Evolutionary conservation across 2,329 filamentous ascomycete genomes (phyloP), one percentile per base, ranked within the genome.

Genomic region (Epichloe brachyelytri): DNA sequence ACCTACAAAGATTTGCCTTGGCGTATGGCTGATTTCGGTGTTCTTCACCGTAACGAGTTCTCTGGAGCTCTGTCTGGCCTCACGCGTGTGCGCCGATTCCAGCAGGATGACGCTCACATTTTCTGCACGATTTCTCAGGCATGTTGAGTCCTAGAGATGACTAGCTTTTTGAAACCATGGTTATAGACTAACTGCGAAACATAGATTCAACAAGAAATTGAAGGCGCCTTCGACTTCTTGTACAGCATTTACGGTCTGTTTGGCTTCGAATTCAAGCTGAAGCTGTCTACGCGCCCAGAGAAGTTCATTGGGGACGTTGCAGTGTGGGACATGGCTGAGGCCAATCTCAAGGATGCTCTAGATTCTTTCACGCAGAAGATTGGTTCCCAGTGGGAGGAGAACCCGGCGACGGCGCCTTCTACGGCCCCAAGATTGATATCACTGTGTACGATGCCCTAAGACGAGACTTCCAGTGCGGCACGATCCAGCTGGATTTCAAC

Each of bases 371-470:
- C 80, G 51, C 70, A 69, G 19, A 66, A 68, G 51, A 68, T 68
- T 37, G 79, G 83, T 54, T 77, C 82, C 36, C 74, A 82, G 56
- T 98, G 93, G 93, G 85, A 88, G 66, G 75, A 95, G 48, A 95
- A 97, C 69, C 88, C 54, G 93, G 91, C 52, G 93, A 98, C 61
- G 93, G 93, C 64, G 93, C 93, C 49, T 98, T 97, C 72, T 98
- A 98, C 67, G 93, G 93, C 2, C 93, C 93, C 48, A 98, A 98
- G 79, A 95, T 97, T 60, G 93, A 98, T 62, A 93, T 98, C 63
- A 94, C 88, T 55, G 90, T 98, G 62, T 84, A 83, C 48, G 91
- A 96, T 68, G 88, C 88, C 44, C 74, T 96, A 58, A 82, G 82
- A 68, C 80, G 90, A 65, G 87, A 68, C 50, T 64, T 65, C 55